Conservation (phyloP, 805 yeast genomes). For the Jamesozyma lodderae region DNA sequence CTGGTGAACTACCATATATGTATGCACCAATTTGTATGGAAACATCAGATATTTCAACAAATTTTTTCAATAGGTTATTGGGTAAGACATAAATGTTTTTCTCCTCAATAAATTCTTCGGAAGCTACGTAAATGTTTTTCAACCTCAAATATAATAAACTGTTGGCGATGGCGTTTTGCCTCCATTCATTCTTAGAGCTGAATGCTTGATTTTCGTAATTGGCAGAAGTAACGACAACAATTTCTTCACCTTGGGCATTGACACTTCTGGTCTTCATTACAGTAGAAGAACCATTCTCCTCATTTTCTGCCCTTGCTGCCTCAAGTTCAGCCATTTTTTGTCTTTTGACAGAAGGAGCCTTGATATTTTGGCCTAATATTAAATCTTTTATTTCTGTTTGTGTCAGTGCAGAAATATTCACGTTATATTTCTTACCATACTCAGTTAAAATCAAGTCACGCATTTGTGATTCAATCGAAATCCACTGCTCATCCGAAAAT, state of each 20-base stretch:
- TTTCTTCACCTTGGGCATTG: slow-evolving; percentile 94
- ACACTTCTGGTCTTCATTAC: slow-evolving; percentile 76
- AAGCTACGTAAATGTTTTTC: slow-evolving; percentile 62
- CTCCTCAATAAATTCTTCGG: slow-evolving; percentile 53
- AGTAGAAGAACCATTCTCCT: slow-evolving; percentile 44
- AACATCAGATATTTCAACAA: slow-evolving; percentile 72
- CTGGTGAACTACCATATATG: slow-evolving; percentile 71
- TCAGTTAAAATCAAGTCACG: slow-evolving; percentile 82
- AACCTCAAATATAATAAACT: slow-evolving; percentile 64
- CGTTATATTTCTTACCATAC: slow-evolving; percentile 76
- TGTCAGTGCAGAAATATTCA: slow-evolving; percentile 78
- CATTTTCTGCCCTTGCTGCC: slow-evolving; percentile 32
- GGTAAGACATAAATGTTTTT: slow-evolving; percentile 71
- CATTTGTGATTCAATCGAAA: slow-evolving; percentile 74
- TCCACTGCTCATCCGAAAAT: slow-evolving; percentile 83
- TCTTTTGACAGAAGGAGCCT: slow-evolving; percentile 79
- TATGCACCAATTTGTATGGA: slow-evolving; percentile 76
- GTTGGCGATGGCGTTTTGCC: slow-evolving; percentile 74
- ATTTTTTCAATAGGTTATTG: slow-evolving; percentile 63
- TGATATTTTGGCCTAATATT: slow-evolving; percentile 87
- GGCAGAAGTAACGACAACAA: slow-evolving; percentile 86
- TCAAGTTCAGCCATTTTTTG: slow-evolving; percentile 78
- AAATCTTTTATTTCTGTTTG: slow-evolving; percentile 90
- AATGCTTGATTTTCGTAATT: slow-evolving; percentile 80
- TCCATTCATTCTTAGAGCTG: slow-evolving; percentile 83